These are phyloP conservation scores for Crithidia sp. DNA, from an alignment of 208 protist genomes.

Conservation along the genomic window DNA sequence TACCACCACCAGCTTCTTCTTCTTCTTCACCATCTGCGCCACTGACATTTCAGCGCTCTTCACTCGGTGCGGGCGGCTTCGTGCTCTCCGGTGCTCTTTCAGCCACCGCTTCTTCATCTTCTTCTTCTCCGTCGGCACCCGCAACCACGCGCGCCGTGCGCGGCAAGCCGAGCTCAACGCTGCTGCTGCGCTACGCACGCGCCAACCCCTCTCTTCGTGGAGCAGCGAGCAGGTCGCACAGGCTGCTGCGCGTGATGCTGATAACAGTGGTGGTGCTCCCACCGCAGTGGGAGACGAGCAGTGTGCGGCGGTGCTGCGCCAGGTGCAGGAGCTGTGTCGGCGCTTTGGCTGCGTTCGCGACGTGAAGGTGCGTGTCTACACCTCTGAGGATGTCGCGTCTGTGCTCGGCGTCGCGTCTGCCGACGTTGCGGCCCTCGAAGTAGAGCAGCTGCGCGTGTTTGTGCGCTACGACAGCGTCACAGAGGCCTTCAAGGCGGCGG, in stretches of 20 bases:
- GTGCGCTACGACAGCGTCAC: constrained; percentile 88
- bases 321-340: constrained; percentile 50
- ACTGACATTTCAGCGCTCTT: constrained; percentile 65
- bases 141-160: constrained; percentile 13
- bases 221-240: neutral
- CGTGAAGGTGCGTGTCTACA: constrained; percentile 41
- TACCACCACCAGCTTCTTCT: neutral
- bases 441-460: constrained; percentile 69
- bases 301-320: constrained; percentile 35
- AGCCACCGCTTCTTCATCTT: neutral
- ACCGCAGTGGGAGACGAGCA: constrained; percentile 6
- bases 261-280: too few species aligned
- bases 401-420: constrained; percentile 16
- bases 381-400: constrained; percentile 19
- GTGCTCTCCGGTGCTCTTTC: constrained; percentile 23
- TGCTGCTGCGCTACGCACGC: constrained; percentile 62
- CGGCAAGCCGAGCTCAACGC: constrained; percentile 82
- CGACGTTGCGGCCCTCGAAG: constrained; percentile 10
- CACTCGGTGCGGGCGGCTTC: constrained; percentile 76
- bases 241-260: constrained; percentile 14
- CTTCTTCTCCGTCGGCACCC: neutral
- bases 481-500: constrained; percentile 79
- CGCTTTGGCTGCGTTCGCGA: constrained; percentile 66
- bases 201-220: constrained; percentile 17
- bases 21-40: constrained; percentile 32